These are phyloP conservation scores for Penicillium sclerotigenum DNA, from an alignment of 2,329 filamentous ascomycete species.

Conservation along the genomic window DNA sequence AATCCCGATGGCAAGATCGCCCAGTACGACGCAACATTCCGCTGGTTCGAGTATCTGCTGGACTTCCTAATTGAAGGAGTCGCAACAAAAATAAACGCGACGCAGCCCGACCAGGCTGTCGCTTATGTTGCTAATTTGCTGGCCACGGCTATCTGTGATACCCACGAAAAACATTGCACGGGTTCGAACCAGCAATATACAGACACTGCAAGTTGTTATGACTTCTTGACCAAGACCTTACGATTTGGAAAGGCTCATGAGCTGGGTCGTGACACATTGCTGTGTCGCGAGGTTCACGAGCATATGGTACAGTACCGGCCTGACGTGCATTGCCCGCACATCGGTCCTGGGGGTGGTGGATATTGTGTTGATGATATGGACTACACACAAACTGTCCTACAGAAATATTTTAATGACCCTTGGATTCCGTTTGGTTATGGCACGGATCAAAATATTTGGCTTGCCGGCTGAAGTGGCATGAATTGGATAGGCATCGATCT, in stretches of 20 bases:
- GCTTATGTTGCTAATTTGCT: conserved; percentile 17
- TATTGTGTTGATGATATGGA: conserved; percentile 30
- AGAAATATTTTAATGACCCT: conserved; percentile 25
- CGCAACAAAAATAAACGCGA: conserved; percentile 19
- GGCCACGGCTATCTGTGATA: conserved; percentile 21
- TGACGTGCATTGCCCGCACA: conserved; percentile 27
- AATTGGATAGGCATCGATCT: neutral
- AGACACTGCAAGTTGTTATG: conserved; percentile 14
- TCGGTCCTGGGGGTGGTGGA: conserved; percentile 25
- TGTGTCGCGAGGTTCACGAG: conserved; percentile 30
- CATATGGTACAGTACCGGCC: conserved; percentile 30
- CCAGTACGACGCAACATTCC: conserved; percentile 27
- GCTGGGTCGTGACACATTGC: conserved; percentile 26
- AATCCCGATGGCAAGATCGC: conserved; percentile 21
- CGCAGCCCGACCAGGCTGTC: conserved; percentile 9
- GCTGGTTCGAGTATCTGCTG: conserved; percentile 25
- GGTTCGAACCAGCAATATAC: conserved; percentile 23
- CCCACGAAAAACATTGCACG: conserved; percentile 20
- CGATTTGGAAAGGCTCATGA: conserved; percentile 28
- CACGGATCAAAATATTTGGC: conserved; percentile 19
- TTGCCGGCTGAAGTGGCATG: neutral
- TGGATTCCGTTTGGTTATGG: conserved; percentile 27
- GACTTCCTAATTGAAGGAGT: conserved; percentile 17
- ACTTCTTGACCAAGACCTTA: conserved; percentile 17
- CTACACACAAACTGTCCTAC: conserved; percentile 23